Base-by-base conservation (phyloP, 208 protist species). In the Leishmania arabica region DNA sequence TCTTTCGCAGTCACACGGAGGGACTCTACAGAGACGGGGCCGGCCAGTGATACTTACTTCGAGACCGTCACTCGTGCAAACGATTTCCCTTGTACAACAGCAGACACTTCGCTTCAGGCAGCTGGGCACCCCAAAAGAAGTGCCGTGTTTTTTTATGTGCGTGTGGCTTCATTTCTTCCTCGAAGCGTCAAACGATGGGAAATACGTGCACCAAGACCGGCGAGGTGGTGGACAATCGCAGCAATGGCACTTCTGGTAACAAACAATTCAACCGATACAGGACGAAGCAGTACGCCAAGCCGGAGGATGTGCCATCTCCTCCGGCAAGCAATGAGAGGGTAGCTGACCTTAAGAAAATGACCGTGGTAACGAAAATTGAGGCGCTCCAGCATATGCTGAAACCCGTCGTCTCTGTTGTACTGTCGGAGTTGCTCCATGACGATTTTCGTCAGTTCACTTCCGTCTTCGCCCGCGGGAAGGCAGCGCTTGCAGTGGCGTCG, bases 401-500 rank as follows among this genome's bases (percentile, higher is more conserved):
- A 69, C 89, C 89, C 11, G 75, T 83, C 31, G 84, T 92, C 7
- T 76, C 82, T 21, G 86, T 89, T n/a, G 84, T 92, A 31, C 70
- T 73, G 21, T 64, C 79, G 8, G 84, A 56, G 49, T 64, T 84
- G 60, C 82, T 85, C 11, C 86, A 92, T 79, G 71, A 62, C 9
- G 80, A 88, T 45, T 93, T 92, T 79, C 83, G 87, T 24, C 82
- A 89, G 79, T 95, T 95, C 82, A 88, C 84, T 27, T 73, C 86
- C 34, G 66, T 93, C 54, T 93, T 93, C 78, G 65, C 76, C 1
- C 47, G 17, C 1, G 77, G 74, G 13, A 84, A 75, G 42, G 89
- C 87, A 8, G 85, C 86, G 62, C 87, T 90, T 42, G 87, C 88
- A 11, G 80, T 96, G 75, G 88, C 80, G 49, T 91, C 92, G 42